A percentile compares a stretch with the other conserved stretches of the same genome.
phyloP scores from a whole-genome alignment of 2,329 filamentous ascomycete species.

The Fusarium musae region DNA sequence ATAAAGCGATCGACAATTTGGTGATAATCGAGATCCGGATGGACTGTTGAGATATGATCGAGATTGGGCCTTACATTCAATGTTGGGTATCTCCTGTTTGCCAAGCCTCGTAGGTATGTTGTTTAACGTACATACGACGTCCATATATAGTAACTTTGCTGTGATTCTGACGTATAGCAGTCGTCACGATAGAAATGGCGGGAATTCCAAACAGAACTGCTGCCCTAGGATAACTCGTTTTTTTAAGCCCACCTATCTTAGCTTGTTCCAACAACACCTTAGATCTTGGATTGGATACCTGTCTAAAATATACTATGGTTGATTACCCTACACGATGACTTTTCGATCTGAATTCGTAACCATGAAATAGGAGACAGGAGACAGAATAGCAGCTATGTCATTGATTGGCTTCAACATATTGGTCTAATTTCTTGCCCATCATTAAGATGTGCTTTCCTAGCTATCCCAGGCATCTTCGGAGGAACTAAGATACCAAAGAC shows the following conservation, averaged over 20 bases:
- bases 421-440: background rate
- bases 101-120: constrained; percentile 16
- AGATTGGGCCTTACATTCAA: constrained; percentile 21
- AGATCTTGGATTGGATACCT: background rate
- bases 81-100: background rate
- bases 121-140: background rate
- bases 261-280: background rate
- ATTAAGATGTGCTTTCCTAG: background rate
- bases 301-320: background rate
- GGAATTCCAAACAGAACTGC: background rate
- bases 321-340: constrained; percentile 1
- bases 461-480: too few relatives aligned
- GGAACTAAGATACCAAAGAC: background rate
- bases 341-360: background rate
- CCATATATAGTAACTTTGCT: constrained; percentile 12
- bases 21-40: constrained; percentile 29
- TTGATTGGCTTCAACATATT: background rate
- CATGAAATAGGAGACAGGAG: background rate
- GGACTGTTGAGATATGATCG: constrained; percentile 17
- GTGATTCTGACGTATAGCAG: constrained; percentile 22
- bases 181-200: background rate
- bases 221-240: background rate
- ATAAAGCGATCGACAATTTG: constrained; percentile 24
- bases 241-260: background rate
- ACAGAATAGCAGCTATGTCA: background rate